Base-by-base conservation (phyloP, 2,329 filamentous ascomycete genomes). In the Cordyceps javanica region DNA sequence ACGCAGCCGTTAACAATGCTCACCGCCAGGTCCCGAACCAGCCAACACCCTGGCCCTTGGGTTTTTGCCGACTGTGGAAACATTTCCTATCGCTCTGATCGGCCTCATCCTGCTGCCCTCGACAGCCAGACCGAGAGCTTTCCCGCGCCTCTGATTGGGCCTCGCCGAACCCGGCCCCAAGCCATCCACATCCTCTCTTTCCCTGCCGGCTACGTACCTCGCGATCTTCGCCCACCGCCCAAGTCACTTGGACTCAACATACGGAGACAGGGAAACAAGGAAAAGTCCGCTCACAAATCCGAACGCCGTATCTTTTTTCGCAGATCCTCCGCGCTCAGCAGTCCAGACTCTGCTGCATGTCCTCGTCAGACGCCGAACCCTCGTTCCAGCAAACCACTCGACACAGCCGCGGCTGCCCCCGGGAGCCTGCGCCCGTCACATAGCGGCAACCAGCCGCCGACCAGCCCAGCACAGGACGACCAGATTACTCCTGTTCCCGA, bases 181-280 rank as follows among this genome's bases (percentile, higher is more conserved):
- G 68, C 73, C 38, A 75, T 75, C 57, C 73, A 75, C 66, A 73
- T 75, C 55, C 63, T 74, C 60, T 74, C 72, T 28, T 75, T 72
- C 56, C 73, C 73, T 3, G 64, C 72, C 2, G 73, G 73, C 55
- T 75, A 75, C 65, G 68, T 78, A 25, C 77, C 77, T 19, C 70
- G 71, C 59, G 77, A 80, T 58, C 64, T 79, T 45, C 72, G 75
- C 62, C 65, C 68, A 4, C 59, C 59, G 72, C 62, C 75, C 67
- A 59, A 68, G 63, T 49, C 75, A 70, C 59, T 62, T 8, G 8
- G 58, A 21, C 23, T 46, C 7, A 16, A 39, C 6, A 44, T 44
- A 25, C 45, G 39, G 14, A 38, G 53, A 14, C 9, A 23, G 13
- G 21, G 41, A 36, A 44, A 14, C 13, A 14, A 53, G 26, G 39